These are phyloP conservation scores for Aegilops tauschii DNA, from an alignment of 176 grass and related monocot genomes.

Conservation along the genomic window DNA sequence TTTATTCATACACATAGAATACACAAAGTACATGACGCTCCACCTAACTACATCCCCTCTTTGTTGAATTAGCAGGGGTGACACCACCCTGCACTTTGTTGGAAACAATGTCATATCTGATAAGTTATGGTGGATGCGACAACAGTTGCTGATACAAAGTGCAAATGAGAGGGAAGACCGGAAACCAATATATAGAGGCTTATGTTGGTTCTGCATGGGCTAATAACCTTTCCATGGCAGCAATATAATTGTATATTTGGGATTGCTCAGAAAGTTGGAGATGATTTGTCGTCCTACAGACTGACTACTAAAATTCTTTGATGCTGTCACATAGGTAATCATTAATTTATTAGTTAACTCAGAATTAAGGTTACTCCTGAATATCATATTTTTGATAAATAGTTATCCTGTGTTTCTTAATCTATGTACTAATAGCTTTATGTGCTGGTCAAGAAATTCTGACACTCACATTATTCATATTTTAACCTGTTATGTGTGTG, in stretches of 20 bases:
- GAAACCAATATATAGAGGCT: not conserved
- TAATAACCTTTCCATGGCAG: not conserved
- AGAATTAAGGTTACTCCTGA: conserved; percentile 15
- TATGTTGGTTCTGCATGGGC: not conserved
- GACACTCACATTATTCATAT: not conserved
- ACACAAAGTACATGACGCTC: not conserved
- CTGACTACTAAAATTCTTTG: not conserved
- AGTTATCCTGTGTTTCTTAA: not conserved
- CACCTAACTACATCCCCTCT: not conserved
- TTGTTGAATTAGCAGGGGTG: conserved; percentile 24
- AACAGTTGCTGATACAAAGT: not conserved
- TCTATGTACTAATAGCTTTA: conserved; percentile 9
- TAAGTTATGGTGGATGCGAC: not conserved
- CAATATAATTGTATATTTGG: not conserved
- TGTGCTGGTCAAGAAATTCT: not conserved
- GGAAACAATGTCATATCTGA: not conserved
- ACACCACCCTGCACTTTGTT: not conserved
- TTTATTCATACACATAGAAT: not conserved
- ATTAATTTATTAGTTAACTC: conserved; percentile 8
- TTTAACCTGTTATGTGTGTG: conserved; percentile 2
- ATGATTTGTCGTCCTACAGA: not conserved
- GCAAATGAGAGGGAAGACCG: not conserved
- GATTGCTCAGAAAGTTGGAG: conserved; percentile 13
- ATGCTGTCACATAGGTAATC: conserved; percentile 23
- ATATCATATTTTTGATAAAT: not conserved